Base-by-base conservation (phyloP, 495 filamentous ascomycete species). In the Corynascus novoguineensis region DNA sequence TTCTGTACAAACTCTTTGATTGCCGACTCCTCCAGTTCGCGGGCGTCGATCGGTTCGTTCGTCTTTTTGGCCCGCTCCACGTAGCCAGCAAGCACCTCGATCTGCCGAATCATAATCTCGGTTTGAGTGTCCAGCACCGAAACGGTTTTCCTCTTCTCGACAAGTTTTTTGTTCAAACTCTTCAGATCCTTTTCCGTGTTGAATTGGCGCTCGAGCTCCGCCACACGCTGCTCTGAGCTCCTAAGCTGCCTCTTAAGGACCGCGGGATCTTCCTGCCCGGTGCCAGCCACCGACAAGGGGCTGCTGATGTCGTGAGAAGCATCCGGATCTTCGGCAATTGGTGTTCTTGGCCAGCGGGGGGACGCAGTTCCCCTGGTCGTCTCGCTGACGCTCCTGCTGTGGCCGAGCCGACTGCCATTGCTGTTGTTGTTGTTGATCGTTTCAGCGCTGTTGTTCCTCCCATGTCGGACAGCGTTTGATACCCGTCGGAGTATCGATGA, bases 111-210 rank as follows among this genome's bases (percentile, higher is more conserved):
- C 65, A 96, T 90, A 61, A 97, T 90, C 70, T 99, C 95, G 25
- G 91, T 87, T 71, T 96, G 88, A 1, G 91, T 90, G 69, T 97
- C 92, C 21, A 99, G 77, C 11, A 92, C 87, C n/a, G 93, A 92
- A 64, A 99, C 90, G 1, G 92, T 97, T 59, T 92, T 95, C 44
- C 93, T 83, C 75, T 97, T 97, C 71, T 97, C 91, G 32, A 87
- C 80, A 12, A 99, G 75, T 64, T 91, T 92, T 40, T 85, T 89
- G 65, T 92, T 91, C 28, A 93, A 81, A 55, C 83, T 86, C 67
- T 90, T 89, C 32, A 96, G 83, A 61, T 91, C 89, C 22, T 86
- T 87, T 19, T 86, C 86, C 15, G 83, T 81, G 60, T 76, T 79
- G 60, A 85, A 78, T 32, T 81, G 75, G n/a, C 76, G 70, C 66